Evolutionary conservation across 768 basidiomycete genomes (phyloP).

Genomic region (Boletus rubescentipes): DNA sequence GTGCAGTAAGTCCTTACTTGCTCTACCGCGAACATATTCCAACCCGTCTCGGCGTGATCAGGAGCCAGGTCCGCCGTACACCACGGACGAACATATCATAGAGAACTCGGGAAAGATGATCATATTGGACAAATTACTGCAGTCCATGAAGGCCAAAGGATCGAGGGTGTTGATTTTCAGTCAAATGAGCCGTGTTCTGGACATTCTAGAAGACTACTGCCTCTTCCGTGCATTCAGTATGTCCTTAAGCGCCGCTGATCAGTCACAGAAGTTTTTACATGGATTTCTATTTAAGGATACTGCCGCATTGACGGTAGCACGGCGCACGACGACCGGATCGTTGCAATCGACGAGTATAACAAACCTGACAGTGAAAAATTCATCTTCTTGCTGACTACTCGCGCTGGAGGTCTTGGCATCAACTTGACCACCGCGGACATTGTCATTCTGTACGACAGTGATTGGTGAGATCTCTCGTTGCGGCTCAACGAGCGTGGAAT

Average conservation of each 20-base stretch:
- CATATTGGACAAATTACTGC: constrained; percentile 91
- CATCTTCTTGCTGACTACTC: constrained; percentile 93
- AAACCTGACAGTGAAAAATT: constrained; percentile 92
- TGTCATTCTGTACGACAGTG: constrained; percentile 93
- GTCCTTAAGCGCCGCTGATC: constrained; percentile 28
- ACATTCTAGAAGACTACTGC: constrained; percentile 97
- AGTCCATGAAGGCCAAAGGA: constrained; percentile 87
- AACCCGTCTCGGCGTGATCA: constrained; percentile 23
- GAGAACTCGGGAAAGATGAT: constrained; percentile 97
- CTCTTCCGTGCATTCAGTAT: constrained; percentile 85
- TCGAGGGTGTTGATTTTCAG: constrained; percentile 96
- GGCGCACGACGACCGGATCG: constrained; percentile 93
- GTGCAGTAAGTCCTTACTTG: constrained; percentile 56
- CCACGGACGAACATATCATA: constrained; percentile 94
- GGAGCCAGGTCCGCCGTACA: constrained; percentile 98
- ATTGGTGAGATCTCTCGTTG: constrained; percentile 62
- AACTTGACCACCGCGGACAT: constrained; percentile 94
- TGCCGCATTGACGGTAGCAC: constrained; percentile 96
- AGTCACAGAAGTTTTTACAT: constrained; percentile 3
- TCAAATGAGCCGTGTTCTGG: constrained; percentile 97
- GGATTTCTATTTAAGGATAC: constrained; percentile 58
- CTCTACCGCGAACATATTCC: background rate
- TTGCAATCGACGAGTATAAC: constrained; percentile 97
- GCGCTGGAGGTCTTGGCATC: constrained; percentile 96
- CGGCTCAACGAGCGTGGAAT: background rate